phyloP scores from a whole-genome alignment of 225 moss, liverwort and hornwort genomes.

The Pleurozium schreberi region DNA sequence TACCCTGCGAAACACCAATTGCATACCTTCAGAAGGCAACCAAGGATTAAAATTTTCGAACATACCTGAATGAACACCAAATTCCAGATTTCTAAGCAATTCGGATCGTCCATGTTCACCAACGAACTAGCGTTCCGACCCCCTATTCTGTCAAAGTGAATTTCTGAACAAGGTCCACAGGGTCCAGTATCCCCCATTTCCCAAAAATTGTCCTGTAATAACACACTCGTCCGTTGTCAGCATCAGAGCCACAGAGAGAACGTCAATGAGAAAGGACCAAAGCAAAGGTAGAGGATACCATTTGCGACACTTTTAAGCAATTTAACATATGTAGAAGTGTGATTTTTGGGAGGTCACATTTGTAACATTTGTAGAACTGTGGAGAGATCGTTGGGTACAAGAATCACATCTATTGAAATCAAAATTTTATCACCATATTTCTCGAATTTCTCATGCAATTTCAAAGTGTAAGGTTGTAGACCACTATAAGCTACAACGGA shows the following conservation, averaged over 20 bases:
- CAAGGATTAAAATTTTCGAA: neutral
- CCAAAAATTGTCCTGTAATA: constrained; percentile 56
- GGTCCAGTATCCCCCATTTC: constrained; percentile 62
- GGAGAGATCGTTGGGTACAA: neutral
- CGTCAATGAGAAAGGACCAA: neutral
- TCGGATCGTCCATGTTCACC: constrained; percentile 53
- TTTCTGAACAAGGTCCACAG: constrained; percentile 54
- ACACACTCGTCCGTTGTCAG: neutral
- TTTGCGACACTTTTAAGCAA: neutral
- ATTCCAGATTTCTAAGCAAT: constrained; percentile 57
- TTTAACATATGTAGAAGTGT: neutral
- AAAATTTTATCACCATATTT: neutral
- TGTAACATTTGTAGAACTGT: neutral
- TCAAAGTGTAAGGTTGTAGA: neutral
- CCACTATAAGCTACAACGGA: neutral
- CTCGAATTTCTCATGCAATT: neutral
- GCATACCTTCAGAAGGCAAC: neutral
- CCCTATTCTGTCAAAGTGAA: constrained; percentile 57
- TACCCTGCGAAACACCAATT: neutral
- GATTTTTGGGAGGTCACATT: neutral
- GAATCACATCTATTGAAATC: neutral
- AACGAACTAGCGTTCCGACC: constrained; percentile 37
- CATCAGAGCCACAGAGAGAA: neutral
- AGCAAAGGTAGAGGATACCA: neutral
- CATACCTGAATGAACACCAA: constrained; percentile 52